A percentile compares a stretch with the other conserved stretches of the same genome.
Conservation (phyloP, 1,284 basidiomycete species). For the Marasmius tenuissimus region DNA sequence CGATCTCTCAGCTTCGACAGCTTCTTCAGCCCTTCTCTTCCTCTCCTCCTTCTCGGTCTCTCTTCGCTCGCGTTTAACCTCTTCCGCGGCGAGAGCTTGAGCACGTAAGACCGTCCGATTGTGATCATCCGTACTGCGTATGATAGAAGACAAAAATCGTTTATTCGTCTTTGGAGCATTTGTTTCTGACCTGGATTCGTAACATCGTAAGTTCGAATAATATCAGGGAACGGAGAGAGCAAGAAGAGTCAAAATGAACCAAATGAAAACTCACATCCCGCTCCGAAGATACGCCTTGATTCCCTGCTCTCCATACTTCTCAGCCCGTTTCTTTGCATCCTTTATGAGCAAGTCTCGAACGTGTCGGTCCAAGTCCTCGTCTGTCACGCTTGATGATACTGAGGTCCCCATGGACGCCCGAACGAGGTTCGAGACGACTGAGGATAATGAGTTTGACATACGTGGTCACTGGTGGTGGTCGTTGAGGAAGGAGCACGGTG, state of each 20-base stretch:
- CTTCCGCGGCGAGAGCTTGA: slow-evolving; percentile 75
- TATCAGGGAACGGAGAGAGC: neutral
- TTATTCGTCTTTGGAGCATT: slow-evolving; percentile 87
- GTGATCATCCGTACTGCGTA: slow-evolving; percentile 89
- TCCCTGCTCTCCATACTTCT: slow-evolving; percentile 64
- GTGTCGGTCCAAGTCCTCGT: slow-evolving; percentile 85
- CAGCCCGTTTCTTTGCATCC: slow-evolving; percentile 89
- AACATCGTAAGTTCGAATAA: neutral
- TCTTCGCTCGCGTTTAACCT: slow-evolving; percentile 63
- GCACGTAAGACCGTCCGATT: slow-evolving; percentile 80
- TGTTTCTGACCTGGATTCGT: slow-evolving; percentile 39
- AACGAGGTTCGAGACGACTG: slow-evolving; percentile 83
- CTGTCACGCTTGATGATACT: slow-evolving; percentile 61
- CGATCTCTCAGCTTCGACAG: slow-evolving; percentile 52
- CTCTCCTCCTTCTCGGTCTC: slow-evolving; percentile 64
- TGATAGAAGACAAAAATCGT: slow-evolving; percentile 85
- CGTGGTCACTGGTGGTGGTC: too few species aligned
- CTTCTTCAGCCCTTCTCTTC: slow-evolving; percentile 66
- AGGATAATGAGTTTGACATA: slow-evolving; percentile 60
- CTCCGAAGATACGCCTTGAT: slow-evolving; percentile 67
- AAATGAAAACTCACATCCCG: slow-evolving; percentile 27
- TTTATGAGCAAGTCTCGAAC: slow-evolving; percentile 86
- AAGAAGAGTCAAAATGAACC: neutral
- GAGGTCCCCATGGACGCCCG: slow-evolving; percentile 79
- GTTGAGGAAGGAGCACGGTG: slow-evolving; percentile 6